Conservation (phyloP, 2,329 filamentous ascomycete genomes). For the Talaromyces marneffei region DNA sequence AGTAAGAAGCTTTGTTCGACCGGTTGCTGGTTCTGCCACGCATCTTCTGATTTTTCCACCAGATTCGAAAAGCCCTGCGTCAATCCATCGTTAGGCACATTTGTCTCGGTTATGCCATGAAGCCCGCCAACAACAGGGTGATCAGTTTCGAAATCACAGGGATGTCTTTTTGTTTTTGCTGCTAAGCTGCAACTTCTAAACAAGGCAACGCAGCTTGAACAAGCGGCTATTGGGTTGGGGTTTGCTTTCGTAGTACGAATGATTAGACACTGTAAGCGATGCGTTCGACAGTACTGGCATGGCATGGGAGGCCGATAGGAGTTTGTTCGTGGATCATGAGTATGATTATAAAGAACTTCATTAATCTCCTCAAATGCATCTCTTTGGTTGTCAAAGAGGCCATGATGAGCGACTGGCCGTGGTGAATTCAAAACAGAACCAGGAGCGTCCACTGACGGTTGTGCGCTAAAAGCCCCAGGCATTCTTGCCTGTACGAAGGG, state of each 20-base stretch:
- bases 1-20: neutral
- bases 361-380: neutral
- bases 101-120: constrained; percentile 44
- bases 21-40: neutral
- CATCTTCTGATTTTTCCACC: neutral
- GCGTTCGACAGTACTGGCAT: constrained; percentile 42
- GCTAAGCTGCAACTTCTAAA: constrained; percentile 49
- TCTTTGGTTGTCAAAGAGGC: neutral
- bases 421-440: too few species aligned
- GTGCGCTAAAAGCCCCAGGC: neutral
- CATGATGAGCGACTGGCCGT: neutral
- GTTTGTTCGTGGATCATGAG: neutral
- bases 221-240: constrained; percentile 45
- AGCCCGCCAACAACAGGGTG: constrained; percentile 46
- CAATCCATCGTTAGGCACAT: too few species aligned
- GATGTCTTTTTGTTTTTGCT: constrained; percentile 40
- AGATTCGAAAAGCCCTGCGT: neutral
- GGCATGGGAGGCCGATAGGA: constrained; percentile 31
- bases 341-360: neutral
- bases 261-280: constrained; percentile 46
- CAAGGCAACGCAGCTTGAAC: constrained; percentile 48
- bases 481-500: neutral
- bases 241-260: constrained; percentile 44
- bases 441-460: neutral
- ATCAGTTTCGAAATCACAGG: constrained; percentile 44